A percentile compares a stretch with the other conserved stretches of the same genome.
These are phyloP conservation scores for Xylariales sp. DNA, from an alignment of 2,329 filamentous ascomycete species.

Conservation along the genomic window DNA sequence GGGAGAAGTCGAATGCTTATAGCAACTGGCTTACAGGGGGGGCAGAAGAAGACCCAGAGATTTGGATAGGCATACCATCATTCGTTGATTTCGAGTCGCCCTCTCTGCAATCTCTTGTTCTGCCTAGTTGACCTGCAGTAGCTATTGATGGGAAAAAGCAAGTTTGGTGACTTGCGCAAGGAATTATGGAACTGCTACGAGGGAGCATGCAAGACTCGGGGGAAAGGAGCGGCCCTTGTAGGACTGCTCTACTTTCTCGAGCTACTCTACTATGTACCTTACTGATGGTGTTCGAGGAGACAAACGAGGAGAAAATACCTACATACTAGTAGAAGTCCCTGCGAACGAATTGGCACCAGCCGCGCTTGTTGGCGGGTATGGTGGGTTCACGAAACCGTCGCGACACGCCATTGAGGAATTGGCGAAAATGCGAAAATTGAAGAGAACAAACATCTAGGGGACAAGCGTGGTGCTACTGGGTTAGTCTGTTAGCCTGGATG, in stretches of 20 bases:
- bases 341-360: background rate
- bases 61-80: constrained; percentile 24
- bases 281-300: background rate
- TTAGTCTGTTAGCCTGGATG: background rate
- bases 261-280: background rate
- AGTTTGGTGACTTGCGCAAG: background rate
- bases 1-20: constrained; percentile 12
- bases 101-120: constrained; percentile 9
- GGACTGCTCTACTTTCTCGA: background rate
- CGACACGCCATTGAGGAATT: background rate
- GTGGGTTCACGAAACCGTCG: background rate
- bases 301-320: background rate
- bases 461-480: background rate
- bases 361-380: background rate
- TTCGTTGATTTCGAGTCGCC: constrained; percentile 6
- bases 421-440: background rate
- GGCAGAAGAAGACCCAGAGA: constrained; percentile 10
- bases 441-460: background rate
- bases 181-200: background rate
- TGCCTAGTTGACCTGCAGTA: background rate
- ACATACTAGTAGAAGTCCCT: no score
- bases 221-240: constrained; percentile 8
- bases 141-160: background rate
- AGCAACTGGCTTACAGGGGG: constrained; percentile 12
- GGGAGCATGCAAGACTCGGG: constrained; percentile 5